Evolutionary conservation across 768 basidiomycete species (phyloP), one percentile per base, ranked within the genome.

Genomic region (Boletus edulis): DNA sequence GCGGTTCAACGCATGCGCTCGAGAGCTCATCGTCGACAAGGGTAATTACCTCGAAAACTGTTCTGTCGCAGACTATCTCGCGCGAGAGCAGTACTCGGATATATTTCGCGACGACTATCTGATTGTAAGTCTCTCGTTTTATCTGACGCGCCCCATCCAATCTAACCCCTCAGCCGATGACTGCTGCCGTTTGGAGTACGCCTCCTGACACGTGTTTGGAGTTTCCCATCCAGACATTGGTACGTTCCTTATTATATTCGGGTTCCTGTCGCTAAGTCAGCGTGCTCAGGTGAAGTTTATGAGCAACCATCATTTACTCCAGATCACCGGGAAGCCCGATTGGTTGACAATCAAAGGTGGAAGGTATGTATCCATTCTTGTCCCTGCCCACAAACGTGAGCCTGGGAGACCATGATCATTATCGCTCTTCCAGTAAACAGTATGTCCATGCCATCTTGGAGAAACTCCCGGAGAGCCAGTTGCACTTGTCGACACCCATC

Each of bases 171-270:
- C 62, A 87, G 88, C 87, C 87, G 0, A 86, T 91, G 86, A 88
- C 86, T 9, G 87, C 87, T 1, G 85, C 86, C 3, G 84, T 91
- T 39, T 91, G 89, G 89, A 88, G 83, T 43, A 89, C 86, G 0
- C 84, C 87, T 1, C 84, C 89, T 10, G 83, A 84, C 57, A 80
- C 81, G 62, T 88, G 86, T 58, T 77, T 81, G 47, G 85, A 87
- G 58, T 88, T 91, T 62, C 88, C 88, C 9, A 87, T 84, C 0
- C 75, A 73, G 39, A 89, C 88, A 0, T 69, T 90, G 67, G 83
- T 83, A 54, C 5, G 72, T 53, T 14, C 17, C 34, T 44, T 54
- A 52, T 17, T 29, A 50, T 29, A 34, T 20, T 24, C 10, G 13
- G 13, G 29, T n/a, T 44, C 32, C 20, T 20, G 38, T 48, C 2